Evolutionary conservation across 2,329 filamentous ascomycete genomes (phyloP), one percentile per base, ranked within the genome.

Genomic region (Exophiala aquamarina): DNA sequence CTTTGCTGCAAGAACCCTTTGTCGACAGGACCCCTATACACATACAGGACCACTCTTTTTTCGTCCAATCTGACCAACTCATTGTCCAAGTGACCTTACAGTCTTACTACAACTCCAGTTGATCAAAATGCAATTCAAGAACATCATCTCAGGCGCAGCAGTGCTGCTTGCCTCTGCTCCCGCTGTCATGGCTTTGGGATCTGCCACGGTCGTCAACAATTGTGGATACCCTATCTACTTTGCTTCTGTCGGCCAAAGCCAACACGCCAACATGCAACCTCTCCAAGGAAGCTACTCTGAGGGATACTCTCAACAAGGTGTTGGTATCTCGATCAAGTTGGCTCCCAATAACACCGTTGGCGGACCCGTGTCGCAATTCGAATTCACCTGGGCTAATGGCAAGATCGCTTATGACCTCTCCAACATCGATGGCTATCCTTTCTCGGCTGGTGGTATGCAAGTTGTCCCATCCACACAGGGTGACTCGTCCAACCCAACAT

Each of bases 261-360:
- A 66, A 34, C 61, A 62, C 28, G 56, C 63, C 1, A 49, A 51
- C 28, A 55, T 58, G 53, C 56, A 65, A 32, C 65, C 56, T 26
- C 55, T 73, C 47, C 35, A 58, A 3, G 51, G 66, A 4, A 47
- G 47, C 34, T 73, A 69, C 59, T 61, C 56, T 13, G 67, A 73
- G 52, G 26, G 43, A 13, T 61, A 69, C 51, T 62, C 57, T 55
- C 60, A 61, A 37, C 67, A 70, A 43, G 51, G 62, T 15, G 47
- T 59, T 18, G 70, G 71, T 8, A 61, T 73, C 37, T 54, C 70
- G 2, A 58, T 73, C 38, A 73, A 72, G 61, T 65, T 73, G 52
- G 66, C 70, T 34, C 63, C 57, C 15, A 59, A 66, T 20, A 62
- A 61, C 21, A 65, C 61, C 32, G 63, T 63, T 21, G 63, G 59